Evolutionary conservation across 2,329 filamentous ascomycete species (phyloP), one percentile per base, ranked within the genome.

Genomic region (Cadophora sp.): DNA sequence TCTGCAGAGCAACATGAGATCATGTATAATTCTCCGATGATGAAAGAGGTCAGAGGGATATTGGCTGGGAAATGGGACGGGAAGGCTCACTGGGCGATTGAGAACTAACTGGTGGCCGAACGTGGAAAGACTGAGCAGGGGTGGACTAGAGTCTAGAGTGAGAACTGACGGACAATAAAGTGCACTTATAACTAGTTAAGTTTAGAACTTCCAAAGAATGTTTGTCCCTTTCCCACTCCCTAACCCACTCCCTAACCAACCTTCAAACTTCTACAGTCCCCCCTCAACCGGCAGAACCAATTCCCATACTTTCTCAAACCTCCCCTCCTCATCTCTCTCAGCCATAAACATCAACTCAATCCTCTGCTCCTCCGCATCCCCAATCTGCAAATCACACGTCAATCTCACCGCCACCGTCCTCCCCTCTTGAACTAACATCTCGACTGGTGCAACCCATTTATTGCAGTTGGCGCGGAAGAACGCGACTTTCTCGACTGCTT

Each of bases 271-370:
- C 39, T 39, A 14, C 30, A 22, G 14, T 4, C 30, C 18, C 2
- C 8, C 11, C n/a, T 39, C 55, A 18, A 58, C n/a, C 6, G 55
- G 55, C 55, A 58, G 43, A 5, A 16, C 14, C 20, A 58, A 3
- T 43, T 27, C 36, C 55, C 55, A 58, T 3, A 58, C n/a, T 16
- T 27, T 43, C 14, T 41, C 55, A 43, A 43, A 41, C 55, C 55
- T 58, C n/a, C 33, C 55, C 20, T 43, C 20, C 20, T 58, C 55
- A 43, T 56, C 33, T 11, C 36, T 58, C 33, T 43, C 55, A 16
- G 55, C 33, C 55, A 58, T 58, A 9, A 58, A 41, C 55, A 58
- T 58, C 33, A 58, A 27, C 33, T 56, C 53, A 18, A 39, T 39
- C 30, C 33, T 56, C n/a, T 22, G 20, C 51, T 55, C 51, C 18